phyloP scores from a whole-genome alignment of 1,139 yeast species.

The Pichia norvegensis region DNA sequence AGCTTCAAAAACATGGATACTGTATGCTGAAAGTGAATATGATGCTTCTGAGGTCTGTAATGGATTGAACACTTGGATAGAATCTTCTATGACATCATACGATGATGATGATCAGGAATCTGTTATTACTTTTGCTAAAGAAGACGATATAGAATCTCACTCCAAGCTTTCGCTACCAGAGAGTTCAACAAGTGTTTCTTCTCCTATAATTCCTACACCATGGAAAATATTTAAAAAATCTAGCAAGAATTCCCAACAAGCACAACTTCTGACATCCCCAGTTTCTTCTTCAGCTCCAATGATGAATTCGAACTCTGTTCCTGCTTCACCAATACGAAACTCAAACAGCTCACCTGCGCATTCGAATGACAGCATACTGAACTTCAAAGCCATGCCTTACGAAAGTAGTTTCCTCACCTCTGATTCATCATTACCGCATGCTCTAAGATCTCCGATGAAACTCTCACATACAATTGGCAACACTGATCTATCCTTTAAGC shows the following conservation, averaged over 20 bases:
- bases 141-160: background rate
- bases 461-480: background rate
- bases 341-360: slow-evolving; percentile 11
- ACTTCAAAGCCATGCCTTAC: slow-evolving; percentile 29
- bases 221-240: slow-evolving; percentile 14
- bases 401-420: slow-evolving; percentile 16
- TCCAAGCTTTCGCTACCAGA: slow-evolving; percentile 1
- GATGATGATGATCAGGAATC: slow-evolving; percentile 12
- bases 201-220: slow-evolving; percentile 10
- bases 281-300: slow-evolving; percentile 4
- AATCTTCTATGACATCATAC: slow-evolving; percentile 9
- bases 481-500: slow-evolving; percentile 18
- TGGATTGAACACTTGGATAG: slow-evolving; percentile 30
- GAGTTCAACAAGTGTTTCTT: background rate
- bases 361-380: slow-evolving; percentile 18
- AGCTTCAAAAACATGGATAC: slow-evolving; percentile 37
- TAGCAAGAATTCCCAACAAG: background rate
- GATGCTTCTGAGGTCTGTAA: slow-evolving; percentile 75
- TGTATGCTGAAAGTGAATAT: slow-evolving; percentile 75
- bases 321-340: slow-evolving; percentile 9
- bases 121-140: background rate
- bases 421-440: slow-evolving; percentile 5
- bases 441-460: slow-evolving; percentile 10
- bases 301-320: slow-evolving; percentile 6
- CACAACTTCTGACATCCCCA: slow-evolving; percentile 9